Evolutionary conservation across 2,329 filamentous ascomycete species (phyloP).

Genomic region (Diaporthe amygdali): DNA sequence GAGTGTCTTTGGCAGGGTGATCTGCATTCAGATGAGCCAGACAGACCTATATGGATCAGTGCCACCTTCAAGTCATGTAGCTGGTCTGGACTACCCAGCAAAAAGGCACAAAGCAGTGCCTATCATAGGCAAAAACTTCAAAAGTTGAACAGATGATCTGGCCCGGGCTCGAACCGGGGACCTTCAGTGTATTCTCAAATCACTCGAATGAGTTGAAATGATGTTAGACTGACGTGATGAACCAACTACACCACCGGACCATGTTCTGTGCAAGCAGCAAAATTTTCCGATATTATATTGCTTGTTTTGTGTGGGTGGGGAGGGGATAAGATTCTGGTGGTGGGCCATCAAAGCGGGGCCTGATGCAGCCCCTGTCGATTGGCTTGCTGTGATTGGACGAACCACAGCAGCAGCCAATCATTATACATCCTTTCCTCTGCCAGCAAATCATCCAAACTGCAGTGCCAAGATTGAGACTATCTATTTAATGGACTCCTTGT

Average conservation of each 20-base stretch:
- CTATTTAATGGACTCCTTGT: too few relatives aligned
- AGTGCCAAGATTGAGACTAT: too few relatives aligned
- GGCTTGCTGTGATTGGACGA: not conserved
- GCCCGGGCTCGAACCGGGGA: slow-evolving; percentile 20
- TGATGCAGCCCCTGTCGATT: not conserved
- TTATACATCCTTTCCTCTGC: not conserved
- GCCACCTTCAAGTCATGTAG: too few relatives aligned
- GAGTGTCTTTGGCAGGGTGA: too few relatives aligned
- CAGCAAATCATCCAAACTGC: not conserved
- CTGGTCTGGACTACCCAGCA: too few relatives aligned
- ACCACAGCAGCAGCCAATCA: not conserved
- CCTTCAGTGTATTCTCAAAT: slow-evolving; percentile 4
- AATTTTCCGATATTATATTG: not conserved
- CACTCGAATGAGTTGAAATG: not conserved
- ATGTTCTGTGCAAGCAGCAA: not conserved
- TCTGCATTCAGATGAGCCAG: not conserved
- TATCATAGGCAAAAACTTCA: too few relatives aligned
- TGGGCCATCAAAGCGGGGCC: not conserved
- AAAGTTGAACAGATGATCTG: slow-evolving; percentile 12
- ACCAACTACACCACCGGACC: slow-evolving; percentile 22
- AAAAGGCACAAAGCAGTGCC: not conserved
- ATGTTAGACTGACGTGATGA: slow-evolving; percentile 19
- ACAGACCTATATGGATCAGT: too few relatives aligned
- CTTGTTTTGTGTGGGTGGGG: too few relatives aligned
- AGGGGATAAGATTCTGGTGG: not conserved